A percentile compares a stretch with the other conserved stretches of the same genome.
These are phyloP conservation scores for Drechslera avenae DNA, from an alignment of 2,329 filamentous ascomycete genomes.

Conservation along the genomic window DNA sequence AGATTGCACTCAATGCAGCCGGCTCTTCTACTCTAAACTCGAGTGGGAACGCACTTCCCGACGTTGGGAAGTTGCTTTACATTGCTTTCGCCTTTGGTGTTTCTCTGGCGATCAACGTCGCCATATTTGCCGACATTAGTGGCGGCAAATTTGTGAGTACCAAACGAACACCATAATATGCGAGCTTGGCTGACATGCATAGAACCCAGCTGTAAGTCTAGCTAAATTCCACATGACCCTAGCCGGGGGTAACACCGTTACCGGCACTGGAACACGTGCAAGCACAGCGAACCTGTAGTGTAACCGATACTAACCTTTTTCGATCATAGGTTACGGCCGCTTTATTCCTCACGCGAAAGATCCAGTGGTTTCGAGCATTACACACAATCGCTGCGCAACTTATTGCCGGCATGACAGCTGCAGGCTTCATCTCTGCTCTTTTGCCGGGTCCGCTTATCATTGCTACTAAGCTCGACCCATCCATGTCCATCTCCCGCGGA, in stretches of 20 bases:
- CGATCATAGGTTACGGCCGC: constrained; percentile 30
- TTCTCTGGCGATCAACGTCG: constrained; percentile 44
- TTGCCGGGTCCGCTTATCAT: constrained; percentile 38
- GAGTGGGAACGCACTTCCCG: constrained; percentile 13
- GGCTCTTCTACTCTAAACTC: constrained; percentile 35
- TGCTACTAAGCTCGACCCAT: constrained; percentile 27
- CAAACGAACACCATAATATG: not conserved
- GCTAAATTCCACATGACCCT: constrained; percentile 3
- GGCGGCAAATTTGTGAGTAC: constrained; percentile 42
- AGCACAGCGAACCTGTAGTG: not conserved
- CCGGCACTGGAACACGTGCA: not conserved
- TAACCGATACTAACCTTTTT: constrained; percentile 5
- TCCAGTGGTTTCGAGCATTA: constrained; percentile 29
- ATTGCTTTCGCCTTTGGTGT: constrained; percentile 43
- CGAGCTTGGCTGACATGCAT: not conserved
- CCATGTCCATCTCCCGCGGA: constrained; percentile 32
- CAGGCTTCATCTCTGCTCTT: constrained; percentile 35
- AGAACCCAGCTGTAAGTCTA: constrained; percentile 31
- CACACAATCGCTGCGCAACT: constrained; percentile 37
- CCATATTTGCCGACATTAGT: constrained; percentile 45
- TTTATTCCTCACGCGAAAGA: constrained; percentile 27
- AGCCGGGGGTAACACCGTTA: constrained; percentile 28
- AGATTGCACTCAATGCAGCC: constrained; percentile 55
- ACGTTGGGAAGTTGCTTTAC: constrained; percentile 42
- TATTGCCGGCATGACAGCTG: constrained; percentile 37